Percentiles rank a stretch among this genome's conserved stretches.
These are phyloP conservation scores for Neurospora sp. DNA, from an alignment of 495 filamentous ascomycete genomes.

Conservation along the genomic window DNA sequence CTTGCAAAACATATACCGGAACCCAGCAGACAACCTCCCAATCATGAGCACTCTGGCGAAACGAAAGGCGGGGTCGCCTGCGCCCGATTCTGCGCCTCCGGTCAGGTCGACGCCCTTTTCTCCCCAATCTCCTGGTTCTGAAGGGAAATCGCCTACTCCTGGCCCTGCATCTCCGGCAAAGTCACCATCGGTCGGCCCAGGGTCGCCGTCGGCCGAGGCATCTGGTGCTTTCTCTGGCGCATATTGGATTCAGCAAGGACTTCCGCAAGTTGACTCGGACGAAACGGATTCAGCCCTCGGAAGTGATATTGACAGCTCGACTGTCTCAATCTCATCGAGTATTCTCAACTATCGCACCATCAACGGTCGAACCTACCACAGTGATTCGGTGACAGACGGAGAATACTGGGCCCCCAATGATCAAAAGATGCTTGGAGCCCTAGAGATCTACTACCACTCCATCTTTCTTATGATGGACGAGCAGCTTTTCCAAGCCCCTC, in stretches of 20 bases:
- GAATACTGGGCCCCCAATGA: not conserved
- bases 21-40: not conserved
- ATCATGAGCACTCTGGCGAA: not conserved
- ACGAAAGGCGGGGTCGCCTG: not conserved
- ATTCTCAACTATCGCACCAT: conserved; percentile 35
- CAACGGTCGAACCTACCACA: conserved; percentile 28
- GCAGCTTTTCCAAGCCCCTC: not conserved
- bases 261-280: not conserved
- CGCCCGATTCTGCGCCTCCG: not conserved
- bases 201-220: not conserved
- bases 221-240: not conserved
- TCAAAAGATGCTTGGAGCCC: not conserved
- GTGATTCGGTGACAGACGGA: conserved; percentile 3
- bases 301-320: conserved; percentile 12
- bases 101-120: not conserved
- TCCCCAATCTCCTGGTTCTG: not conserved
- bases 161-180: not conserved
- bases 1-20: not conserved
- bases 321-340: conserved; percentile 31
- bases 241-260: not conserved
- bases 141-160: not conserved
- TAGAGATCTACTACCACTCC: not conserved
- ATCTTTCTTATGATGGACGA: not conserved
- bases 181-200: not conserved
- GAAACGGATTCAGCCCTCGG: not conserved